Evolutionary conservation across 805 yeast species (phyloP).

Genomic region (Spathaspora gorwiae): DNA sequence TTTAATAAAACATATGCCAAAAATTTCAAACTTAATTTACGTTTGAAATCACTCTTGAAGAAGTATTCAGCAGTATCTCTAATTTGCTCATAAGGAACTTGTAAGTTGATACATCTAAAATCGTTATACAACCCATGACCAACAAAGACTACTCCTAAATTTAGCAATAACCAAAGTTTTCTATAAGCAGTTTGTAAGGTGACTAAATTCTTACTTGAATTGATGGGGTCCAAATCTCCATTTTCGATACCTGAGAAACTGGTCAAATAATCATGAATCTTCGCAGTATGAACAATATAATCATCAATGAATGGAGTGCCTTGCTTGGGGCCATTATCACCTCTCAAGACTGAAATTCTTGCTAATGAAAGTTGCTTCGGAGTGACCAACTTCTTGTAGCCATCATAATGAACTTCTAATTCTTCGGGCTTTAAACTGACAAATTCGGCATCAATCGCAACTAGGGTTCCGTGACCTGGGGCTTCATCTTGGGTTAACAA

Average conservation of each 20-base stretch:
- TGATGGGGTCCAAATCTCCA: conserved; percentile 76
- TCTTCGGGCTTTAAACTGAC: conserved; percentile 77
- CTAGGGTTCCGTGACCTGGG: conserved; percentile 68
- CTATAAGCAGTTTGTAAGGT: conserved; percentile 80
- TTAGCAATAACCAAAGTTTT: conserved; percentile 82
- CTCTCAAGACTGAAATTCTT: conserved; percentile 80
- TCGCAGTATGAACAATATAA: conserved; percentile 69
- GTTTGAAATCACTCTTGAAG: conserved; percentile 66
- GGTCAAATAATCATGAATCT: conserved; percentile 81
- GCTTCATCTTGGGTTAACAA: conserved; percentile 65
- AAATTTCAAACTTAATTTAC: conserved; percentile 81
- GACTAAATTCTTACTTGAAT: conserved; percentile 66
- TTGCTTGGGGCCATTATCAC: conserved; percentile 57
- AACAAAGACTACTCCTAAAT: conserved; percentile 84
- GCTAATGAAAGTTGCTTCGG: conserved; percentile 81
- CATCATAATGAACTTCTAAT: conserved; percentile 71
- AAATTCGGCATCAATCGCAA: conserved; percentile 97
- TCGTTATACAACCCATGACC: conserved; percentile 94
- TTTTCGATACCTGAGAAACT: conserved; percentile 90
- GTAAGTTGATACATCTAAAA: conserved; percentile 87
- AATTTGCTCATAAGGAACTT: conserved; percentile 80
- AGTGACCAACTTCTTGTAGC: conserved; percentile 60
- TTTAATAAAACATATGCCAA: conserved; percentile 74
- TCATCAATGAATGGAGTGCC: conserved; percentile 90
- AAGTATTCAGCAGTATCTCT: conserved; percentile 83